Conservation (phyloP, 257 asterid genomes). For the Nicotiana attenuata region DNA sequence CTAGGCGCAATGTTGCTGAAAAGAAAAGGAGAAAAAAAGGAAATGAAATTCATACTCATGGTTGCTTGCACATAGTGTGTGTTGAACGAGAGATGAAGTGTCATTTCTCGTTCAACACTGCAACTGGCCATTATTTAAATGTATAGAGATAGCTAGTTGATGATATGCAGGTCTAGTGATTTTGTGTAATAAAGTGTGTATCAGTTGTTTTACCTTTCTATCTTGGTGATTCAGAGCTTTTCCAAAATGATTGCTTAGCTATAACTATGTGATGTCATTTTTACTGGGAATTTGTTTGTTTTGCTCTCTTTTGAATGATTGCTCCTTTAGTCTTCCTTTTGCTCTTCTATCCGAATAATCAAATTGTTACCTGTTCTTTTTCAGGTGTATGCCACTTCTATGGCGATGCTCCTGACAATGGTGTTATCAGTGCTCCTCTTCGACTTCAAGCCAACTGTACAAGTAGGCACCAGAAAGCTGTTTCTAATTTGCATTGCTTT, state of each 20-base stretch:
- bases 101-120: no score
- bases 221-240: not conserved
- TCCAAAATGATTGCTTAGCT: not conserved
- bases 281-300: not conserved
- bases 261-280: not conserved
- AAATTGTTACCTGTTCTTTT: not conserved
- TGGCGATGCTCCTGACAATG: slow-evolving; percentile 97
- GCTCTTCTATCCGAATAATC: not conserved
- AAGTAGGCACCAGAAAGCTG: slow-evolving; percentile 36
- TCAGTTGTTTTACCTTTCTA: not conserved
- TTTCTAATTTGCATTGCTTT: not conserved
- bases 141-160: no score
- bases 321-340: not conserved
- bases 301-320: not conserved
- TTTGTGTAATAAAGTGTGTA: not conserved
- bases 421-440: slow-evolving; percentile 72
- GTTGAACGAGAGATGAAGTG: no score
- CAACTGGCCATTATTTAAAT: no score
- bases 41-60: no score
- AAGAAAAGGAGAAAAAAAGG: no score
- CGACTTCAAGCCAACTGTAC: slow-evolving; percentile 83
- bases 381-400: slow-evolving; percentile 92
- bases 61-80: no score
- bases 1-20: no score
- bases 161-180: not conserved